phyloP scores from a whole-genome alignment of 192 early-diverging fungal species.

The Ambispora gerdemannii region DNA sequence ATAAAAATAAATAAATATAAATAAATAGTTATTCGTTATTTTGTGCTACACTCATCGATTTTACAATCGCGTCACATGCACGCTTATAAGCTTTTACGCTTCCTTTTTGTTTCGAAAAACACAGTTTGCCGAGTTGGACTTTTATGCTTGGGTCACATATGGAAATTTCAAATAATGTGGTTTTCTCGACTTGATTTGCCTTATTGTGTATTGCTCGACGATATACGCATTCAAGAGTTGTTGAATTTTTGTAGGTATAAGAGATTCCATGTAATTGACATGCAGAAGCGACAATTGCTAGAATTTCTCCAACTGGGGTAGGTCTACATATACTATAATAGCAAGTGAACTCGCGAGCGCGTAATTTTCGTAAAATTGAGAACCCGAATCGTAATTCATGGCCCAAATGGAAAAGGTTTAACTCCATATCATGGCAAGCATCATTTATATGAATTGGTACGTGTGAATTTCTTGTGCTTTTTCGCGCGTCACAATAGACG shows the following conservation, averaged over 20 bases:
- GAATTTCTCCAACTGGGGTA: background rate
- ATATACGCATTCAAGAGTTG: background rate
- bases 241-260: background rate
- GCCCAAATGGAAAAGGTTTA: background rate
- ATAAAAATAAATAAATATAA: background rate
- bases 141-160: background rate
- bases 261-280: background rate
- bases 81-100: background rate
- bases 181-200: background rate
- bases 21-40: background rate
- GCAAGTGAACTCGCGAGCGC: background rate
- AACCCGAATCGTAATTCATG: background rate
- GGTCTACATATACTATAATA: background rate
- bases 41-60: background rate
- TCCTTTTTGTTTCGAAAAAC: background rate
- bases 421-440: background rate
- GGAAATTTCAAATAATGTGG: background rate
- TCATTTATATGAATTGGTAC: background rate
- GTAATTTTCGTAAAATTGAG: background rate
- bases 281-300: background rate
- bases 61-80: background rate
- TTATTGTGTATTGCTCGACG: background rate
- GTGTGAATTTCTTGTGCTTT: background rate
- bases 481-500: background rate
- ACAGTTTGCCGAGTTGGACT: background rate